Percentiles rank a stretch among this genome's conserved stretches.
These are phyloP conservation scores for Polysphondylium violaceum DNA, from an alignment of 78 protist genomes.

Conservation along the genomic window DNA sequence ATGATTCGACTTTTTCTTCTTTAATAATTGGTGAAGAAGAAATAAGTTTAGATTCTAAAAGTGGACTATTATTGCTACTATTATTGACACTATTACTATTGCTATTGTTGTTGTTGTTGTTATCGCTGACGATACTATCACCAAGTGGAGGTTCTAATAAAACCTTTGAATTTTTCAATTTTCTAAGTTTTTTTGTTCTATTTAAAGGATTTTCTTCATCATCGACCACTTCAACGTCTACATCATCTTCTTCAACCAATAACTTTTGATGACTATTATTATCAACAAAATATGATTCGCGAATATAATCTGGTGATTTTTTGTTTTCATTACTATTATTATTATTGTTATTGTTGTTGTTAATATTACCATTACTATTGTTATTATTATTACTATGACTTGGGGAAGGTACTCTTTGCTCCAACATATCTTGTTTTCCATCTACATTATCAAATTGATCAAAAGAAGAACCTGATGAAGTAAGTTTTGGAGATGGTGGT, in stretches of 20 bases:
- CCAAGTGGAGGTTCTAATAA: slow-evolving; percentile 6
- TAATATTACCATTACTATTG: slow-evolving; percentile 5
- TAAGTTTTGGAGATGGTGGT: slow-evolving; percentile 22
- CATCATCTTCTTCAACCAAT: slow-evolving; percentile 65
- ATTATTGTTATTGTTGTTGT: slow-evolving; percentile 9
- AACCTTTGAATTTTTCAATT: too few species aligned
- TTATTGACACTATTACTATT: not conserved
- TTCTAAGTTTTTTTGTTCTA: not conserved
- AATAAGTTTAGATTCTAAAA: not conserved
- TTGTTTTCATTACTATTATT: not conserved
- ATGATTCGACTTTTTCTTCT: not conserved
- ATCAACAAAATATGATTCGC: not conserved
- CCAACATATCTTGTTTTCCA: not conserved
- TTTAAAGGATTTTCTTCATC: slow-evolving; percentile 17
- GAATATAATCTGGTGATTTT: not conserved
- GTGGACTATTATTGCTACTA: not conserved
- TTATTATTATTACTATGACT: slow-evolving; percentile 10
- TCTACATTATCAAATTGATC: not conserved
- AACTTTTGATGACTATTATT: not conserved
- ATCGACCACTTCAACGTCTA: slow-evolving; percentile 38
- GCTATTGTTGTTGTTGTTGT: not conserved
- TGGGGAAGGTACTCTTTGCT: slow-evolving; percentile 71
- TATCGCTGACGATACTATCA: not conserved
- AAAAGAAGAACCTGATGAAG: slow-evolving; percentile 7
- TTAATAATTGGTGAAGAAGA: not conserved